Base-by-base conservation (phyloP, 139 green algal genomes). In the Microglena sp. region DNA sequence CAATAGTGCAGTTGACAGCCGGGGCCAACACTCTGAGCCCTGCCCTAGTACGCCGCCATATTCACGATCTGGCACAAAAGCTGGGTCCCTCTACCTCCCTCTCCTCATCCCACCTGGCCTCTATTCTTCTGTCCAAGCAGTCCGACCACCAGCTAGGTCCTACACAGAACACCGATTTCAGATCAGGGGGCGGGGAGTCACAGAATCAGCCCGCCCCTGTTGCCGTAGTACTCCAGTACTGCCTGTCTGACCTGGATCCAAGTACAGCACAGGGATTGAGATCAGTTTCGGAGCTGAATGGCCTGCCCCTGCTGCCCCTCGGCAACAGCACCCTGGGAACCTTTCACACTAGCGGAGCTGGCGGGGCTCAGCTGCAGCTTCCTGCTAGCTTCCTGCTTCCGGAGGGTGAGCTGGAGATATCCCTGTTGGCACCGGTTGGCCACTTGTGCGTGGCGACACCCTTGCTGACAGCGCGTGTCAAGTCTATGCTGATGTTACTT, bases 281-380 rank as follows among this genome's bases (percentile, higher is more conserved):
- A n/a, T n/a, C n/a, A n/a, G n/a, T n/a, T n/a, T n/a, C n/a, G 55
- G 70, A 84, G 56, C 70, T 90, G 26, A 26, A 71, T n/a, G 77
- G 82, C 7, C 62, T 88, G 61, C 74, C 77, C 33, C 67, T 90
- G 56, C 61, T 90, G 45, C 82, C 82, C 24, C 34, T 86, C 30
- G 50, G 61, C 1, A 60, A 84, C 53, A 72, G 78, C 0, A 54
- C 31, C n/a, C 5, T 84, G n/a, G 77, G 69, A 0, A 21, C 30
- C 5, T 22, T 79, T 21, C 40, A 61, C 27, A n/a, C n/a, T n/a
- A n/a, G 44, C 69, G 32, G 18, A n/a, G n/a, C 36, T n/a, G n/a
- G n/a, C n/a, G n/a, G n/a, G n/a, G n/a, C n/a, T n/a, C n/a, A n/a
- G n/a, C n/a, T n/a, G n/a, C n/a, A n/a, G n/a, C n/a, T n/a, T n/a